Conservation (phyloP, 2,329 filamentous ascomycete genomes). For the Microdochium paspali region DNA sequence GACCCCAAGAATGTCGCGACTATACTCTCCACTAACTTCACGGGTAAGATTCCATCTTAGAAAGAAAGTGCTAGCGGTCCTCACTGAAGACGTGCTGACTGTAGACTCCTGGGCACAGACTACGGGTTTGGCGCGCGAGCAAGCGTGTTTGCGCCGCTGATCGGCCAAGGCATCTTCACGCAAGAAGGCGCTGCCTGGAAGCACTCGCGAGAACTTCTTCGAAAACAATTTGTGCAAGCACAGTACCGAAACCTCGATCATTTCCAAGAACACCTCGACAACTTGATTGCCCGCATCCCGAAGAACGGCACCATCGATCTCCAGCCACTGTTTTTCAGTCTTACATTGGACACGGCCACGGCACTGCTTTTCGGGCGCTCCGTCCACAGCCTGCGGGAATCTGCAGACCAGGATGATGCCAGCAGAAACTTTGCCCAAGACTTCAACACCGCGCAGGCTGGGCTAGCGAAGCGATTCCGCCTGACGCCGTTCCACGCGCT, state of each 20-base stretch:
- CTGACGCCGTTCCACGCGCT: conserved; percentile 14
- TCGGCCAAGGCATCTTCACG: conserved; percentile 29
- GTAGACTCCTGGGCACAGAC: conserved; percentile 9
- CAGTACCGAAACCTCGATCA: conserved; percentile 21
- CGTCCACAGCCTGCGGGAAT: conserved; percentile 12
- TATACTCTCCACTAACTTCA: conserved; percentile 18
- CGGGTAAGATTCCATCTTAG: conserved; percentile 1
- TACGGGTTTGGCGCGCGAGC: conserved; percentile 21
- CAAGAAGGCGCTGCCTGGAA: conserved; percentile 25
- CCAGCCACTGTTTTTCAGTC: conserved; percentile 41
- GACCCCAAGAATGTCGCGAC: conserved; percentile 21
- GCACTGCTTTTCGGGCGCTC: conserved; percentile 47
- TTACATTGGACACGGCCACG: conserved; percentile 47
- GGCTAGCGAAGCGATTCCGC: conserved; percentile 17
- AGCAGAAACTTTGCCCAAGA: conserved; percentile 20
- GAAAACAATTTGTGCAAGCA: conserved; percentile 23
- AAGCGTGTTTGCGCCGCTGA: conserved; percentile 17
- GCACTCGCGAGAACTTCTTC: conserved; percentile 24
- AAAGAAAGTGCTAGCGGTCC: too few relatives aligned
- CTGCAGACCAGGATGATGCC: conserved; percentile 7
- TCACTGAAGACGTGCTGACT: too few relatives aligned
- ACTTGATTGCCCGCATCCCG: conserved; percentile 12
- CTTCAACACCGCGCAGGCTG: conserved; percentile 24
- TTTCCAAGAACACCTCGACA: conserved; percentile 14
- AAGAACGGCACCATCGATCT: conserved; percentile 30